Evolutionary conservation across 257 asterid species (phyloP), one percentile per base, ranked within the genome.

Genomic region (Eustoma russellianum): DNA sequence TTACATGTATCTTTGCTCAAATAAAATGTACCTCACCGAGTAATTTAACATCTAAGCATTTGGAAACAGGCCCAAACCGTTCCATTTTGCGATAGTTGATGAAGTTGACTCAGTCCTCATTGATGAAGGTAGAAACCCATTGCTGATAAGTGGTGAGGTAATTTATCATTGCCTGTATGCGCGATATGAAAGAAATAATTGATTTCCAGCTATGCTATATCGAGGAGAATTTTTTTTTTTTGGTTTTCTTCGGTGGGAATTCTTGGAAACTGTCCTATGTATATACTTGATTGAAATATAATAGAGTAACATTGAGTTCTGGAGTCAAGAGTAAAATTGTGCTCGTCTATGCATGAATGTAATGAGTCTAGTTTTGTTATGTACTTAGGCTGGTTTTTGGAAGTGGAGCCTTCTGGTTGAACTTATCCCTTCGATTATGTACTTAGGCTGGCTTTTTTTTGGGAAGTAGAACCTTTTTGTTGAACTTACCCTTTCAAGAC

Each of bases 71-170:
- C 95, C 98, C 50, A 88, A 74, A 61, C 94, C 98, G 66, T 92
- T 92, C 77, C 94, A 92, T 77, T 88, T 84, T 79, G 97, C 91
- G n/a, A 78, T 92, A 68, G 94, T 88, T 56, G 97, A 88, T 71
- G 98, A 92, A 77, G 97, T 92, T 38, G 98, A 92, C 70, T 92
- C 97, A 17, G 97, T 92, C 61, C 94, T 92, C 66, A 92, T 92
- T 50, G 98, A 92, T 41, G 98, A 92, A 73, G 98, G 98, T 64
- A 85, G 98, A 64, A 88, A 92, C 74, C 97, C 97, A 41, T 72
- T 92, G 81, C 57, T 87, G 77, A 88, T 92, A 65, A 92, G 98
- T 61, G 97, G 95, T 58, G 76, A 85, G 93, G 96, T 91, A 87
- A 80, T 53, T 59, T 70, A 10, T n/a, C 19, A 44, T 12, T 5